Conservation (phyloP, 2,329 filamentous ascomycete genomes). For the Penicillium sp. region DNA sequence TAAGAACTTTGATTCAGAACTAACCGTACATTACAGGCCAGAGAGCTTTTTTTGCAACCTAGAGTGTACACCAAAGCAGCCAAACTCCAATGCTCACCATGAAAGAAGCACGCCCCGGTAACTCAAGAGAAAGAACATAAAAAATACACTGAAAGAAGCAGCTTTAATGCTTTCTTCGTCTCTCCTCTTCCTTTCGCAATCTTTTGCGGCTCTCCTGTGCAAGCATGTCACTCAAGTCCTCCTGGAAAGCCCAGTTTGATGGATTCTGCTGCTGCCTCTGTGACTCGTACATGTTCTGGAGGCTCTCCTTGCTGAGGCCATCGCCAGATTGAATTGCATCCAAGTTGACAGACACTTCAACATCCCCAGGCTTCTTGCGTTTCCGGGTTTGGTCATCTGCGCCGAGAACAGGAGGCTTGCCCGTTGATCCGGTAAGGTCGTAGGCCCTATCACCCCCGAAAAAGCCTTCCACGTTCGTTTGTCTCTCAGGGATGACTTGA, state of each 20-base stretch:
- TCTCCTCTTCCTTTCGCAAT: conserved; percentile 82
- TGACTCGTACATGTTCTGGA: conserved; percentile 75
- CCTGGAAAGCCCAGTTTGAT: conserved; percentile 73
- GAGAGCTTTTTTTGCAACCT: neutral
- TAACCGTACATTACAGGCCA: conserved; percentile 1
- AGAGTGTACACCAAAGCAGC: neutral
- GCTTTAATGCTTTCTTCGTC: conserved; percentile 56
- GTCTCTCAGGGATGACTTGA: conserved; percentile 83
- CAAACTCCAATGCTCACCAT: conserved; percentile 3
- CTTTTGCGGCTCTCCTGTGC: conserved; percentile 87
- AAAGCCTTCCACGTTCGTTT: conserved; percentile 83
- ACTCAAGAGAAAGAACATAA: neutral
- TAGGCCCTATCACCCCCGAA: conserved; percentile 94
- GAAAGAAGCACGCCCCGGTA: neutral
- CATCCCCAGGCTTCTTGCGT: conserved; percentile 92
- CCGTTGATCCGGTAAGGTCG: conserved; percentile 66
- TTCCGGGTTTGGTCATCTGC: conserved; percentile 74
- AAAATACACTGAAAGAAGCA: neutral
- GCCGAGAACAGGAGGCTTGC: conserved; percentile 70
- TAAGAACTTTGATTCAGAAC: neutral
- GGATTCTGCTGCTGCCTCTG: conserved; percentile 64
- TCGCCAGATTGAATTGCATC: conserved; percentile 73
- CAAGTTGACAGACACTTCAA: conserved; percentile 87
- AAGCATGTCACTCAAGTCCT: conserved; percentile 95
- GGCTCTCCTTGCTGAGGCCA: conserved; percentile 78